Conservation (phyloP, 2,329 filamentous ascomycete genomes). For the Penicillium sp. region DNA sequence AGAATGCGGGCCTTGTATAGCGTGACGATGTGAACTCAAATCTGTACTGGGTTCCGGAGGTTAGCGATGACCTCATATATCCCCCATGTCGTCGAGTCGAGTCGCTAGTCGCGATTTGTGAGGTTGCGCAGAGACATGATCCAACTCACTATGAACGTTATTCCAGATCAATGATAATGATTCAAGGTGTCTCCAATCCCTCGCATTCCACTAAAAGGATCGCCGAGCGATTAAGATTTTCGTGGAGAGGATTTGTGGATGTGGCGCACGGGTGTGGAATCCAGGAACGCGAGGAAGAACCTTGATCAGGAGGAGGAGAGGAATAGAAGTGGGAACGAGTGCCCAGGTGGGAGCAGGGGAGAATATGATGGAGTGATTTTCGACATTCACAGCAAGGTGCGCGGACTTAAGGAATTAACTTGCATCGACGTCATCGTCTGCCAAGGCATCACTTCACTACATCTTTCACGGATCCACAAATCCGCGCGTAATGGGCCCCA, state of each 20-base stretch:
- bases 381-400: not conserved
- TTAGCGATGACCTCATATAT: not conserved
- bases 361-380: not conserved
- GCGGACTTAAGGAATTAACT: not conserved
- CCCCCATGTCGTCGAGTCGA: not conserved
- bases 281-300: conserved; percentile 1
- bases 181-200: not conserved
- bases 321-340: not conserved
- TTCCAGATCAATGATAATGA: not conserved
- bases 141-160: not conserved
- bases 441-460: conserved; percentile 2
- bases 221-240: conserved; percentile 6
- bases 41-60: not conserved
- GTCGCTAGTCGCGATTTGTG: not conserved
- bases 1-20: not conserved
- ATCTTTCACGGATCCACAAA: not conserved
- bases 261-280: conserved; percentile 8
- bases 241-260: not conserved
- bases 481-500: not conserved
- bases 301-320: not conserved
- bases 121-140: not conserved
- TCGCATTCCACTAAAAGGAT: conserved; percentile 1
- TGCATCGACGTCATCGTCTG: conserved; percentile 6
- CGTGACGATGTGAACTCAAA: not conserved
- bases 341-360: too few species aligned